Percentiles rank a stretch among this genome's conserved stretches.
Evolutionary conservation across 2,329 filamentous ascomycete genomes (phyloP).

Genomic region (Cladophialophora exuberans): DNA sequence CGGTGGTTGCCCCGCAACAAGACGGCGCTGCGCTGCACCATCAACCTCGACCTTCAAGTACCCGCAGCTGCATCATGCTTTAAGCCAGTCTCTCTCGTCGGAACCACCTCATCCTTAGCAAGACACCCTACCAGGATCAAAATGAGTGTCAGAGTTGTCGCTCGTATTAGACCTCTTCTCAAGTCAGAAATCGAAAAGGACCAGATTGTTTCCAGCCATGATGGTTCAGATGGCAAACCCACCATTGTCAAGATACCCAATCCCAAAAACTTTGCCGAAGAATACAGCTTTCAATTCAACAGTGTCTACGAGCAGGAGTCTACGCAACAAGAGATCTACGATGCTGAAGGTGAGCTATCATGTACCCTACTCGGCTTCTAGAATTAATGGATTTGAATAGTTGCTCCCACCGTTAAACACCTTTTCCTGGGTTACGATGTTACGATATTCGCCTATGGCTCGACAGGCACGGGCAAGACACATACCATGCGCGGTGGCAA

Average conservation of each 20-base stretch:
- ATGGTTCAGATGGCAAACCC: conserved; percentile 62
- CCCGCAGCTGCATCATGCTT: not conserved
- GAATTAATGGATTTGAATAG: conserved; percentile 51
- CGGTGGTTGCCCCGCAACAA: conserved; percentile 8
- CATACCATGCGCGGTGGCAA: conserved; percentile 94
- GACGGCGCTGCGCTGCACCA: too few relatives aligned
- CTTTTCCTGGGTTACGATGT: conserved; percentile 88
- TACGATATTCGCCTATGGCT: conserved; percentile 90
- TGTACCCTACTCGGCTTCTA: not conserved
- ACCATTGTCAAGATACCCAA: conserved; percentile 85
- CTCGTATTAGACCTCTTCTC: conserved; percentile 84
- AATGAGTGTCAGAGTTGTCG: conserved; percentile 74
- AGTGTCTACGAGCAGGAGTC: conserved; percentile 81
- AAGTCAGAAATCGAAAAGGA: conserved; percentile 85
- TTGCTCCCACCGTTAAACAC: conserved; percentile 86
- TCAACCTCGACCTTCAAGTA: too few relatives aligned
- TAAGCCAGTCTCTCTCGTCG: not conserved
- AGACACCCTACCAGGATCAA: conserved; percentile 6
- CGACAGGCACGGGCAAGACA: conserved; percentile 92
- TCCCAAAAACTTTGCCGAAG: conserved; percentile 87
- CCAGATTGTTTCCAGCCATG: conserved; percentile 71
- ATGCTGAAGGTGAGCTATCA: conserved; percentile 72
- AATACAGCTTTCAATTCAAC: conserved; percentile 94
- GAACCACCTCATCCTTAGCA: not conserved
- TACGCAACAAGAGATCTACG: conserved; percentile 85